Base-by-base conservation (phyloP, 352 stramenopile species). In the Thalassiosira mediterranea region DNA sequence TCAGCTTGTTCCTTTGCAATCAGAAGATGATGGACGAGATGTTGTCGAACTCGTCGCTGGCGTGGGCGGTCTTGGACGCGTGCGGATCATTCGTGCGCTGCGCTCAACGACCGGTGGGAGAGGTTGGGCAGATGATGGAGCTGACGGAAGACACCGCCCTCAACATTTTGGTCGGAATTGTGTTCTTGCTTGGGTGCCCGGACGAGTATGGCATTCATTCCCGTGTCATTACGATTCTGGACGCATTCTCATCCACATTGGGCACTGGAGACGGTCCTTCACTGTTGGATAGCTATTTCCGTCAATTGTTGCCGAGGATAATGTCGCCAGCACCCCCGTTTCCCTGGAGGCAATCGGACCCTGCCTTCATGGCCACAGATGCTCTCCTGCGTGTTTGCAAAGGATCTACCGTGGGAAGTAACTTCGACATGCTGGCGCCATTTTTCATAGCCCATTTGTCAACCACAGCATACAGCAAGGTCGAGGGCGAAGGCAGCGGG, bases 391-490 rank as follows among this genome's bases (percentile, higher is more conserved):
- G 58, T 54, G 28, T 19, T 19, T 60, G 17, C 31, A 65, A 46
- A 46, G 57, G 63, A 8, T 75, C 48, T 19, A 76, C 72, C 13
- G 32, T 76, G n/a, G 44, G 37, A 31, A 65, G 29, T n/a, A 75
- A 72, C 48, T 76, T 81, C 59, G 64, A 76, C 32, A 23, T 81
- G 40, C 44, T 76, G 7, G 63, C 48, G 51, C 72, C 72, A 21
- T 62, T 81, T 28, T 81, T 81, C 23, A 59, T 76, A 5, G 31
- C 47, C 32, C 72, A 81, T 44, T 49, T 81, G 28, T 52, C 53
- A 23, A 49, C 21, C 23, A 29, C 29, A 19, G 48, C 26, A 19
- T 59, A 59, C n/a, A 72, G 51, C 2, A 52, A 3, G 3, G 37
- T 13, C 13, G 46, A 25, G 23, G 46, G 19, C 5, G 46, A 25